phyloP scores from a whole-genome alignment of 441 rosid genomes.

The Daphne laureola region DNA sequence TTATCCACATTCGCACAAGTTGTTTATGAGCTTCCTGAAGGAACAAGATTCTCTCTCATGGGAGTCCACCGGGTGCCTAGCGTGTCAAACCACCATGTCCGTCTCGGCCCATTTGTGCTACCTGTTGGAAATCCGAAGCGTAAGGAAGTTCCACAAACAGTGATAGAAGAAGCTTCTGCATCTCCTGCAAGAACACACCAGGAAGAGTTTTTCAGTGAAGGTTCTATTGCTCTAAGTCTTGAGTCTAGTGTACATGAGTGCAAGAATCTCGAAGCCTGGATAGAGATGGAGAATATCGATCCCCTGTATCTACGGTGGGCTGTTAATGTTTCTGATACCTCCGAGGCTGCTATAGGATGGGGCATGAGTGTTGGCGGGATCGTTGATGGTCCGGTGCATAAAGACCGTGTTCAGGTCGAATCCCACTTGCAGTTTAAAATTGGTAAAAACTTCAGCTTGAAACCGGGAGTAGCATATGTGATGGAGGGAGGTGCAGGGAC shows the following conservation, averaged over 20 bases:
- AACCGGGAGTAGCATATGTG: conserved; percentile 64
- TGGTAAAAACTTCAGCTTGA: conserved; percentile 43
- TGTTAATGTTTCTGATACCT: conserved; percentile 41
- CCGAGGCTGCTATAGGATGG: conserved; percentile 68
- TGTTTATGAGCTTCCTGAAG: conserved; percentile 45
- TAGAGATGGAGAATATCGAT: conserved; percentile 49
- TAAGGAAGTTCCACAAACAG: conserved; percentile 13
- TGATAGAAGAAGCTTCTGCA: conserved; percentile 19
- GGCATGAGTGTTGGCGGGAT: conserved; percentile 58
- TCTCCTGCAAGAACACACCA: conserved; percentile 17
- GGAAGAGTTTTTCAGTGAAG: conserved; percentile 17
- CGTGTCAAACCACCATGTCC: conserved; percentile 20
- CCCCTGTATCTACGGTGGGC: conserved; percentile 52
- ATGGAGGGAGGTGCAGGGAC: conserved; percentile 39
- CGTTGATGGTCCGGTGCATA: conserved; percentile 28
- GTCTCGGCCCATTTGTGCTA: conserved; percentile 41
- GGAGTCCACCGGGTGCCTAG: conserved; percentile 47
- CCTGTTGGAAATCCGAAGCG: conserved; percentile 41
- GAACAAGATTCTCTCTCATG: conserved; percentile 45
- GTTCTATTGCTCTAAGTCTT: conserved; percentile 52
- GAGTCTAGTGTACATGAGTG: conserved; percentile 56
- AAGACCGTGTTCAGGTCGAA: conserved; percentile 55
- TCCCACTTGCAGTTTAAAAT: conserved; percentile 49
- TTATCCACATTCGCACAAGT: conserved; percentile 69
- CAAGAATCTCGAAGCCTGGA: conserved; percentile 62